Evolutionary conservation across 2,329 filamentous ascomycete species (phyloP).

Genomic region (Hortaea werneckii): DNA sequence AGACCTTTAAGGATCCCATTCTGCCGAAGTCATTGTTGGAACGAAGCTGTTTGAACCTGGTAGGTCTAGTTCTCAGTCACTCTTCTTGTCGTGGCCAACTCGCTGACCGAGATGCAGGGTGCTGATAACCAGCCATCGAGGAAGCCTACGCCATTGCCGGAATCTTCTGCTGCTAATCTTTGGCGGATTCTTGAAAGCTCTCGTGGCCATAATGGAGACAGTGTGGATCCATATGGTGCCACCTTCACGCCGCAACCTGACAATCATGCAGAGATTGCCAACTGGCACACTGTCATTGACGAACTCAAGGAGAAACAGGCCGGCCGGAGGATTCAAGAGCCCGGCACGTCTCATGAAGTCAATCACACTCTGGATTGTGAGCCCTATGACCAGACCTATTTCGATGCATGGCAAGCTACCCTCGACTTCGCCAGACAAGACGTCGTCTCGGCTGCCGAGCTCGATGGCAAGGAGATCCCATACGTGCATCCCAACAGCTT

Average conservation of each 20-base stretch:
- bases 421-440: not conserved
- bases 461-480: slow-evolving; percentile 13
- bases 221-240: slow-evolving; percentile 4
- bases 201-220: not conserved
- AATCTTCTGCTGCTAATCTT: slow-evolving; percentile 15
- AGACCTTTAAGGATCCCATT: not conserved
- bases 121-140: not conserved
- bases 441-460: slow-evolving; percentile 8
- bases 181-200: slow-evolving; percentile 17
- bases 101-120: no score
- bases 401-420: slow-evolving; percentile 1
- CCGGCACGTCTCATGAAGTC: not conserved
- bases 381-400: not conserved
- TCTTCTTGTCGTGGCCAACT: no score
- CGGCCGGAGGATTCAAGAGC: not conserved
- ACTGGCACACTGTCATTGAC: slow-evolving; percentile 1
- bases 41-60: no score
- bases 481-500: slow-evolving; percentile 22
- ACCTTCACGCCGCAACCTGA: slow-evolving; percentile 1
- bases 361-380: not conserved
- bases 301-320: not conserved
- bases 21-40: not conserved
- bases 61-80: no score
- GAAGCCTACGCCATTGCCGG: not conserved
- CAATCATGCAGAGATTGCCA: not conserved